Conservation (phyloP, 2,329 filamentous ascomycete species). For the Cladophialophora chaetospira region DNA sequence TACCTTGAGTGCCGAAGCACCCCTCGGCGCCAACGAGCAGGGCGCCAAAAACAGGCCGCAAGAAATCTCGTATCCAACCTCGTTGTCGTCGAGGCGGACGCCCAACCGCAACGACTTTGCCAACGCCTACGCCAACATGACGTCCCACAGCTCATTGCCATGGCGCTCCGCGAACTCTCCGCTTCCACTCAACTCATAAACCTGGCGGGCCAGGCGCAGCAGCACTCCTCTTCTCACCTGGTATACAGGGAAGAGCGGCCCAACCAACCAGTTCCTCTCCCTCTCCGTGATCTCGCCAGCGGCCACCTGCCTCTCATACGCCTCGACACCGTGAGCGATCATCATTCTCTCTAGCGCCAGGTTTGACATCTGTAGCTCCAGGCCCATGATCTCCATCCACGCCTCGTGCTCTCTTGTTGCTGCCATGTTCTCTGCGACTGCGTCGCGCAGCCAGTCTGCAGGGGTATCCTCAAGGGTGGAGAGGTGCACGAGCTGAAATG, state of each 20-base stretch:
- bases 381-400: neutral
- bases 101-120: too few relatives aligned
- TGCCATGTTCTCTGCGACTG: neutral
- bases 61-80: neutral
- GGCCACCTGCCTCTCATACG: neutral
- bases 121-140: neutral
- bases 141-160: slow-evolving; percentile 15
- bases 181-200: slow-evolving; percentile 3
- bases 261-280: neutral
- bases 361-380: neutral
- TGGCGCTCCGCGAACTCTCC: slow-evolving; percentile 8
- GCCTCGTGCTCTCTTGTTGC: neutral
- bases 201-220: neutral
- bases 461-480: neutral
- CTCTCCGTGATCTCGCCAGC: neutral
- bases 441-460: neutral
- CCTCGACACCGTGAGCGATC: neutral
- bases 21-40: too few relatives aligned
- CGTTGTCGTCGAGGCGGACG: neutral
- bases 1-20: too few relatives aligned
- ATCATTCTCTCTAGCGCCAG: neutral
- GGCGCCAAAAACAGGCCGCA: too few relatives aligned
- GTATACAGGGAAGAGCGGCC: neutral
- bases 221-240: neutral
- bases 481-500: neutral